Percentiles rank a stretch among this genome's conserved stretches.
phyloP scores from a whole-genome alignment of 495 filamentous ascomycete species.

The Lepraria neglecta region DNA sequence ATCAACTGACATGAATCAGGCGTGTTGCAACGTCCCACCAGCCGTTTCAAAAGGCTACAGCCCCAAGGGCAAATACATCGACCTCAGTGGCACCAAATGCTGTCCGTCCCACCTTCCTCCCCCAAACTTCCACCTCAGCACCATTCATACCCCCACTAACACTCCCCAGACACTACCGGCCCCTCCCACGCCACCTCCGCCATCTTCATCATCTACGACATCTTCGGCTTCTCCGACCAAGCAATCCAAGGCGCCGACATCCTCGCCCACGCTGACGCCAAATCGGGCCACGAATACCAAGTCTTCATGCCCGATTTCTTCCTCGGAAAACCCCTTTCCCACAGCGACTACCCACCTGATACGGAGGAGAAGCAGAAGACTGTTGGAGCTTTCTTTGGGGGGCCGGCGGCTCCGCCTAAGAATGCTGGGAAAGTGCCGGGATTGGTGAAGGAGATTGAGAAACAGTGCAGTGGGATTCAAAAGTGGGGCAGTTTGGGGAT shows the following conservation, averaged over 20 bases:
- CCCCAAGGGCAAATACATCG: constrained; percentile 55
- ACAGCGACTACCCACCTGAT: constrained; percentile 63
- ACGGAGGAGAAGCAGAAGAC: constrained; percentile 72
- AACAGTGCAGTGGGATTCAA: constrained; percentile 48
- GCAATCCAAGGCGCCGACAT: constrained; percentile 54
- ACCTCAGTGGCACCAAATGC: constrained; percentile 54
- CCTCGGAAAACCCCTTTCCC: constrained; percentile 43
- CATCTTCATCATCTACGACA: constrained; percentile 51
- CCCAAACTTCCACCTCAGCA: not conserved
- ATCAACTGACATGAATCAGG: constrained; percentile 12
- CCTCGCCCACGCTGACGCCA: constrained; percentile 41
- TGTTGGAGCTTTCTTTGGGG: constrained; percentile 70
- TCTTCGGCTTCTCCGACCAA: constrained; percentile 53
- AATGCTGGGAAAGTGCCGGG: constrained; percentile 58
- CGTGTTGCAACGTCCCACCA: constrained; percentile 49
- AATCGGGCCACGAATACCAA: constrained; percentile 46
- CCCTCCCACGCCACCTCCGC: constrained; percentile 46
- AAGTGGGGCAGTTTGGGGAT: constrained; percentile 84
- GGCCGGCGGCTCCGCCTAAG: constrained; percentile 55
- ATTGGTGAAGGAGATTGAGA: constrained; percentile 51
- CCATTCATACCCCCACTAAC: not conserved
- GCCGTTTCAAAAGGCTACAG: constrained; percentile 51
- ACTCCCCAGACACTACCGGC: constrained; percentile 44
- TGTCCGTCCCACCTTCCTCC: constrained; percentile 39
- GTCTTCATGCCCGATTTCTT: constrained; percentile 57